phyloP scores from a whole-genome alignment of 139 green algal species.

The Coccomyxa sp. region DNA sequence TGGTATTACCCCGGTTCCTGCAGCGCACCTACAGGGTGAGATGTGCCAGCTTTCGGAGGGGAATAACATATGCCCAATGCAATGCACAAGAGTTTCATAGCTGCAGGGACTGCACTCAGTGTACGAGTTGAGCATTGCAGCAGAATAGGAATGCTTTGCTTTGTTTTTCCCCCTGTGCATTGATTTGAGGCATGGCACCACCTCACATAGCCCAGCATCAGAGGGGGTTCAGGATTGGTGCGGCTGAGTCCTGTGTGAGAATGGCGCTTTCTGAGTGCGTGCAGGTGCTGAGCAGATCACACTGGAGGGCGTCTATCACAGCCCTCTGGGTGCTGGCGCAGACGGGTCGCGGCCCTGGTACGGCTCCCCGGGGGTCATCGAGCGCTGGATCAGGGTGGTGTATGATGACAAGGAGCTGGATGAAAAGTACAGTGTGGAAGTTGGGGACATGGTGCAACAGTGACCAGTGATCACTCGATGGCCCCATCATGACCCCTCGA shows the following conservation, averaged over 20 bases:
- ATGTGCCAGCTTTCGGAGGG: neutral
- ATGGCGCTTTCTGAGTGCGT: neutral
- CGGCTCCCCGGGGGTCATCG: constrained; percentile 17
- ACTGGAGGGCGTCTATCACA: constrained; percentile 70
- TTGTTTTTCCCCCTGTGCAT: no score
- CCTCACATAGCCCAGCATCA: no score
- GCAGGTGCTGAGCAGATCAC: constrained; percentile 26
- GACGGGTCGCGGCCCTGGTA: constrained; percentile 51
- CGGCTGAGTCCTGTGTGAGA: no score
- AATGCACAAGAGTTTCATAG: no score
- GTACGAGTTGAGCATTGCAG: no score
- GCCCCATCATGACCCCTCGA: no score
- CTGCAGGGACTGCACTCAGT: no score
- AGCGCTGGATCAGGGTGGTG: neutral
- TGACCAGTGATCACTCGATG: no score
- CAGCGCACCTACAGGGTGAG: constrained; percentile 58
- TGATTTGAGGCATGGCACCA: no score
- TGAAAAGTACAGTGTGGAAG: neutral
- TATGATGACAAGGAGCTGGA: neutral
- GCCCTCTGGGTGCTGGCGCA: constrained; percentile 50
- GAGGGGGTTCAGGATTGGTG: no score
- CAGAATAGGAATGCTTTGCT: no score
- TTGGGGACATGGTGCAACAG: neutral
- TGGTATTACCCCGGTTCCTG: constrained; percentile 61
- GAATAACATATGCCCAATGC: no score